Base-by-base conservation (phyloP, 495 filamentous ascomycete species). In the Astrothelium subdiscretum region DNA sequence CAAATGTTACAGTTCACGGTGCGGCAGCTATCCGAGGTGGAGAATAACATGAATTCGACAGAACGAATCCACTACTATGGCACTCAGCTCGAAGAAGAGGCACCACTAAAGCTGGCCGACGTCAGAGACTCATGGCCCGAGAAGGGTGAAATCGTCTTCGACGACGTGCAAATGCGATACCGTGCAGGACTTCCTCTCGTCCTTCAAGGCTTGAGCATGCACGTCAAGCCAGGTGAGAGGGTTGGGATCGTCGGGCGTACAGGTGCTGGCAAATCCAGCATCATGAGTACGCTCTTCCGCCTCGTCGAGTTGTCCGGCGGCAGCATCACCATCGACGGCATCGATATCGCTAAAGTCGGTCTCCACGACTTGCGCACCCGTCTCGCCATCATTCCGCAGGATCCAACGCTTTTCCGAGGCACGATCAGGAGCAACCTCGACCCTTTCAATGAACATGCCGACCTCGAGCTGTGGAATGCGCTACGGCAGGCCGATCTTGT, bases 11-110 rank as follows among this genome's bases (percentile, higher is more conserved):
- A 96, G 70, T 96, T 95, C 74, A 91, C 91, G 2, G 89, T 97
- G 22, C 84, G 92, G 40, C 94, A 97, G 74, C 81, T 97, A 38
- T 92, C 94, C 35, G 94, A 97, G 71, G 89, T 97, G 24, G 94
- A 98, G 72, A 97, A 96, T 77, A 87, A 89, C 70, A 96, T 98
- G 92, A 97, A 95, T 67, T 84, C 94, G 0, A 92, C 92, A 2
- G 92, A 98, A 71, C 88, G 94, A 31, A 79, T 98, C n/a, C 81
- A 90, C 72, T 89, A 94, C 76, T 98, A 98, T 70, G 92, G 90
- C 43, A 91, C 83, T 4, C 67, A 88, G 60, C 84, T 98, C 2
- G 91, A 95, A 63, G 85, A 95, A 69, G 94, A 98, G 72, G 87
- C 90, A 0, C 89, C 91, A 0, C 77, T 92, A 22, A 85, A 90